These are phyloP conservation scores for Leptographium wingfieldii DNA, from an alignment of 2,329 filamentous ascomycete genomes.

Conservation along the genomic window DNA sequence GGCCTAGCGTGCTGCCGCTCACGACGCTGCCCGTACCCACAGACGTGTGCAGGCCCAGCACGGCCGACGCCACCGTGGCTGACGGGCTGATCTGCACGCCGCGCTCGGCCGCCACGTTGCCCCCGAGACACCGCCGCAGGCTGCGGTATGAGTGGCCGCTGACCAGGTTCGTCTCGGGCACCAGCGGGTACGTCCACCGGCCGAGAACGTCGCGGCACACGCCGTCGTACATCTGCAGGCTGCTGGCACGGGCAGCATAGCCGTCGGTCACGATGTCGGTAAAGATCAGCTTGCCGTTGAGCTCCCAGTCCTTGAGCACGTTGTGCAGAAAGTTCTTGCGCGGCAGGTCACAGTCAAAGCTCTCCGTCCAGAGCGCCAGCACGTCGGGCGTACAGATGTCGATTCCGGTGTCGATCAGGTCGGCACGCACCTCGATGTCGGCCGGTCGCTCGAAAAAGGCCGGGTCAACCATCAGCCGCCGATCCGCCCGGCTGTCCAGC, in stretches of 20 bases:
- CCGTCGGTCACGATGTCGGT: constrained; percentile 67
- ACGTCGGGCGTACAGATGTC: constrained; percentile 97
- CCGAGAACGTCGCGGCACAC: constrained; percentile 77
- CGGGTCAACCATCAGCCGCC: constrained; percentile 61
- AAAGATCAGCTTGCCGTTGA: constrained; percentile 95
- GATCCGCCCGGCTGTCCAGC: constrained; percentile 39
- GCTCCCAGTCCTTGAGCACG: constrained; percentile 89
- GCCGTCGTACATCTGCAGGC: constrained; percentile 79
- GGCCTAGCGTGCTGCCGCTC: constrained; percentile 66
- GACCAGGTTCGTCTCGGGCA: constrained; percentile 78
- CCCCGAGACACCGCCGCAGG: constrained; percentile 35
- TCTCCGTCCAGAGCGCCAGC: constrained; percentile 89
- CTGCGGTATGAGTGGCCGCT: constrained; percentile 64
- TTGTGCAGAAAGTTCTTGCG: constrained; percentile 67
- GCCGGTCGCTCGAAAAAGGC: constrained; percentile 54
- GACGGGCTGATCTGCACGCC: constrained; percentile 62
- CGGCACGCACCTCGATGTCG: constrained; percentile 72
- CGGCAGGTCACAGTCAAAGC: constrained; percentile 72
- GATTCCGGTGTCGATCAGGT: constrained; percentile 87
- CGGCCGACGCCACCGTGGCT: constrained; percentile 56
- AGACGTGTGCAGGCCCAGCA: constrained; percentile 64
- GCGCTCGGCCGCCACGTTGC: constrained; percentile 58
- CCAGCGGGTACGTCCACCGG: constrained; percentile 78
- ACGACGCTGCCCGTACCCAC: constrained; percentile 63
- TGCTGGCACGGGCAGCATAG: constrained; percentile 77